A percentile compares a stretch with the other conserved stretches of the same genome.
Evolutionary conservation across 2,329 filamentous ascomycete species (phyloP).

Genomic region (Lachnellula subtilissima): DNA sequence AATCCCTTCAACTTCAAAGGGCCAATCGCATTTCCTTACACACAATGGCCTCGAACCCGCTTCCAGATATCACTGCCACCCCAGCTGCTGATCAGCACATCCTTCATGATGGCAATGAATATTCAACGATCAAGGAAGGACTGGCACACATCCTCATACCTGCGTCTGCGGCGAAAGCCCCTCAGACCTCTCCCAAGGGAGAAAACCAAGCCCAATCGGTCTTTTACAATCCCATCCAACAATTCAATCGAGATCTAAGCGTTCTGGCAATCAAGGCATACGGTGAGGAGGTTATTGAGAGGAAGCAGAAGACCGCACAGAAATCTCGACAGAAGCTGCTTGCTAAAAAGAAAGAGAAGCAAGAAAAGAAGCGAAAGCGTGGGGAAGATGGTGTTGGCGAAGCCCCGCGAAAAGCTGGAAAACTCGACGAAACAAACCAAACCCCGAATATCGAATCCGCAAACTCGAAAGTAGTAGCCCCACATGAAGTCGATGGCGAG

Average conservation of each 20-base stretch:
- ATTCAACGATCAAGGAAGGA: constrained; percentile 61
- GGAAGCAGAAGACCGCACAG: constrained; percentile 39
- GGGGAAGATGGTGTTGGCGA: constrained; percentile 33
- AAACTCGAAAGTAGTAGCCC: background rate
- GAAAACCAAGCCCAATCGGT: constrained; percentile 68
- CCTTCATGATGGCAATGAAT: constrained; percentile 46
- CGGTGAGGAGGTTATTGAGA: constrained; percentile 60
- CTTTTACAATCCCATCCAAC: constrained; percentile 98
- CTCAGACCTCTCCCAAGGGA: constrained; percentile 42
- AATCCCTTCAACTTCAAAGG: background rate
- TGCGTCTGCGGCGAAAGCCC: constrained; percentile 42
- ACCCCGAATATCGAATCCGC: background rate
- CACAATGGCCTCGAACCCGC: background rate
- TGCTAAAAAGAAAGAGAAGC: constrained; percentile 41
- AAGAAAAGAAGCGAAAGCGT: constrained; percentile 47
- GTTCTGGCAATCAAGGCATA: constrained; percentile 89
- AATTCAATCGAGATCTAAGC: constrained; percentile 95
- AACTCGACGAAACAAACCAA: constrained; percentile 17
- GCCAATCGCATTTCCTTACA: background rate
- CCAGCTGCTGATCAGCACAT: constrained; percentile 30
- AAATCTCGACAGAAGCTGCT: constrained; percentile 33
- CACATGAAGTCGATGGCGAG: background rate
- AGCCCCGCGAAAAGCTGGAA: constrained; percentile 33
- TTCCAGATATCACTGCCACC: constrained; percentile 26
- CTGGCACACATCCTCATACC: constrained; percentile 64